Base-by-base conservation (phyloP, 2,329 filamentous ascomycete species). In the Hymenoscyphus albidus region DNA sequence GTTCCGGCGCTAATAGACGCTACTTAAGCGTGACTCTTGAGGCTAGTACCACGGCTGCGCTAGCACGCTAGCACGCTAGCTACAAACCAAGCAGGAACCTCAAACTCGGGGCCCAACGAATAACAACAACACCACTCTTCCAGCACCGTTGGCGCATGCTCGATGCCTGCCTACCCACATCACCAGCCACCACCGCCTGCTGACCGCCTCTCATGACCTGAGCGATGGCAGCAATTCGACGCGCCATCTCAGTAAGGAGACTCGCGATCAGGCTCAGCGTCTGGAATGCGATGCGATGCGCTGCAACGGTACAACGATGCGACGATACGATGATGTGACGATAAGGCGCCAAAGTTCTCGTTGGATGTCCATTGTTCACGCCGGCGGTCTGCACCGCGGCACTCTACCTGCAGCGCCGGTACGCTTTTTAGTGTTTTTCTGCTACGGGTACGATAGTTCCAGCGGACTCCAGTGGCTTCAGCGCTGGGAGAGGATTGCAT, bases 161-260 rank as follows among this genome's bases (percentile, higher is more conserved):
- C 18, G 44, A 58, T 58, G 16, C 32, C 35, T 39, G 56, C 16
- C 16, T 35, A 31, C 16, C 27, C 48, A 38, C 12, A 35, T 6
- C 27, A 35, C 16, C 27, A 27, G 35, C 27, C 27, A 39, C n/a
- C 13, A 18, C 31, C 31, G 16, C 6, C 56, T 18, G 56, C 56
- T 58, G 56, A 58, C 56, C 56, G 56, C 56, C 44, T 51, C 44
- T 51, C n/a, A 51, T 51, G 44, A 51, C 44, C n/a, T 51, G 44
- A 51, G n/a, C 18, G 22, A 18, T 22, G n/a, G 18, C 9, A 18
- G 6, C 9, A 27, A 51, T 44, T 14, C 40, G 40, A 44, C 40
- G 40, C 40, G 40, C 44, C 44, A 22, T n/a, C 18, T 18, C 18
- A 16, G 6, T 48, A 48, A 18, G 44, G 44, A 48, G 44, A 48